Evolutionary conservation across 192 early-diverging fungal genomes (phyloP).

Genomic region (Entomortierella chlamydospora): DNA sequence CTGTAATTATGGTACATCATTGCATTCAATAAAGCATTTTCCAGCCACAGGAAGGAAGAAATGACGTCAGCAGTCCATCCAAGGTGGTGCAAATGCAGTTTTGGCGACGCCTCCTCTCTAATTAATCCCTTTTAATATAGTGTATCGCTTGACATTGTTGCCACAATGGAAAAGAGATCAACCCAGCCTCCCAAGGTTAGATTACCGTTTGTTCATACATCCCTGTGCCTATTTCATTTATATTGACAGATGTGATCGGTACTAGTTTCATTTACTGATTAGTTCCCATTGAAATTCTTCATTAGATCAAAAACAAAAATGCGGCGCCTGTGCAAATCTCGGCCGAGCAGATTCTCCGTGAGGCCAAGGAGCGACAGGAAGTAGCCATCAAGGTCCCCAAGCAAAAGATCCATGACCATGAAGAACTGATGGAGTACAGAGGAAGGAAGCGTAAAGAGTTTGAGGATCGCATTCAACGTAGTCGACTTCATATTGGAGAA

Average conservation of each 20-base stretch:
- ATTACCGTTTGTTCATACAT: no score
- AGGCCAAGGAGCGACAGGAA: conserved; percentile 88
- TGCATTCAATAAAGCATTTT: no score
- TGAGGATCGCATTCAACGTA: conserved; percentile 90
- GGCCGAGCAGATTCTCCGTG: conserved; percentile 97
- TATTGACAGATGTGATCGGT: background rate
- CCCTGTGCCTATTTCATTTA: background rate
- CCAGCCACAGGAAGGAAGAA: no score
- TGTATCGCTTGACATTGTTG: background rate
- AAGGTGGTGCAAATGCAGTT: background rate
- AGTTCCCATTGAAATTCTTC: background rate
- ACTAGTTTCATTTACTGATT: background rate
- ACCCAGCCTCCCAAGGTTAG: conserved; percentile 29
- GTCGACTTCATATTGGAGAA: conserved; percentile 84
- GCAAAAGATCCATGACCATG: conserved; percentile 92
- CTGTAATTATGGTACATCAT: no score
- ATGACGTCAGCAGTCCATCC: no score
- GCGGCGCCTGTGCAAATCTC: conserved; percentile 98
- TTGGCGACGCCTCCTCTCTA: background rate
- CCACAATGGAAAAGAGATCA: conserved; percentile 32
- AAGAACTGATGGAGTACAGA: conserved; percentile 93
- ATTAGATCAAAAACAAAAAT: conserved; percentile 96
- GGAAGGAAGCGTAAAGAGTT: conserved; percentile 92
- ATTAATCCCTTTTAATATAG: background rate
- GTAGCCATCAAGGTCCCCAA: conserved; percentile 72